These are phyloP conservation scores for Hyaloscypha finlandica DNA, from an alignment of 495 filamentous ascomycete genomes.

Conservation along the genomic window DNA sequence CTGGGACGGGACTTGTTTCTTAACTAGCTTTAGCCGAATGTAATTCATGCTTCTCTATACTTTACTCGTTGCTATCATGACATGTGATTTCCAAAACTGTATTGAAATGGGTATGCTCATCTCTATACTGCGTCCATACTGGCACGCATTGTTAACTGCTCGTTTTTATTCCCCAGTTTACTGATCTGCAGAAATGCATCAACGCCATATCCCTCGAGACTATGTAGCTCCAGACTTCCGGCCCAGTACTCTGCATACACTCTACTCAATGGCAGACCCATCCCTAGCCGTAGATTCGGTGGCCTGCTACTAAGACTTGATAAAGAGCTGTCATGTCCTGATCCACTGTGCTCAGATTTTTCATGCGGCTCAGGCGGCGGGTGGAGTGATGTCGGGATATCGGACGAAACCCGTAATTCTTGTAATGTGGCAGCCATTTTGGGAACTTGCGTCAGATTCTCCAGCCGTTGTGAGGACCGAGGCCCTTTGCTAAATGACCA, in stretches of 20 bases:
- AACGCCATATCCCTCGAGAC: constrained; percentile 94
- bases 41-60: constrained; percentile 42
- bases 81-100: constrained; percentile 15
- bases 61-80: background rate
- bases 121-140: constrained; percentile 83
- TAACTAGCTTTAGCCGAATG: constrained; percentile 44
- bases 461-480: constrained; percentile 66
- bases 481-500: constrained; percentile 97
- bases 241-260: constrained; percentile 99
- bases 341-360: constrained; percentile 2
- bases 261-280: constrained; percentile 90
- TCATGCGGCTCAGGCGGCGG: constrained; percentile 49
- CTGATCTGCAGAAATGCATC: constrained; percentile 97
- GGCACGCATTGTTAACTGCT: constrained; percentile 87
- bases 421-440: constrained; percentile 94
- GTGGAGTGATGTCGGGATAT: constrained; percentile 14
- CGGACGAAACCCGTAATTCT: constrained; percentile 56
- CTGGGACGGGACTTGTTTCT: constrained; percentile 23
- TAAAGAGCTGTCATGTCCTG: constrained; percentile 53
- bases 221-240: constrained; percentile 88
- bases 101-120: background rate
- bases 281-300: constrained; percentile 86
- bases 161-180: constrained; percentile 97
- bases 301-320: constrained; percentile 76
- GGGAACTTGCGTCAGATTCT: constrained; percentile 84